phyloP scores from a whole-genome alignment of 345 rosid species.

The Anastatica hierochuntica region DNA sequence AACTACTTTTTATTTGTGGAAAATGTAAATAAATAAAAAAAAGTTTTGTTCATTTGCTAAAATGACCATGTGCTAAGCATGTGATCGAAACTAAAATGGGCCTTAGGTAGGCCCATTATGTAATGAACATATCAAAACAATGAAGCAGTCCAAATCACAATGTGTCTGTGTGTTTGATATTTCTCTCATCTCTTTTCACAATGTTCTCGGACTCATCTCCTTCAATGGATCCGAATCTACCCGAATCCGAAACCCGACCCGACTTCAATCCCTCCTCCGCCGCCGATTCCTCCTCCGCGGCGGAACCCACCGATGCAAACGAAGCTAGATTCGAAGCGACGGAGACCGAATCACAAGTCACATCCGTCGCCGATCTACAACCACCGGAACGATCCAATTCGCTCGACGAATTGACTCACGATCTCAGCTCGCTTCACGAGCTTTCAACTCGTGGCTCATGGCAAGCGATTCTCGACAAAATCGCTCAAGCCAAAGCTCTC shows the following conservation, averaged over 20 bases:
- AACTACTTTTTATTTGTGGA: no score
- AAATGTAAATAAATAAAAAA: no score
- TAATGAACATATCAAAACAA: no score
- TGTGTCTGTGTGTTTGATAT: no score
- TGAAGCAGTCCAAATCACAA: no score
- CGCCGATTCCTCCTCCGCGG: not conserved
- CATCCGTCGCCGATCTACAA: constrained; percentile 32
- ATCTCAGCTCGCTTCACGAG: constrained; percentile 73
- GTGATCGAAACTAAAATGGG: no score
- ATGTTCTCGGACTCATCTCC: constrained; percentile 21
- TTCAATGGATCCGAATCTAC: constrained; percentile 11
- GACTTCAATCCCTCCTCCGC: constrained; percentile 3
- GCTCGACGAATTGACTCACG: constrained; percentile 64
- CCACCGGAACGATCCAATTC: constrained; percentile 38
- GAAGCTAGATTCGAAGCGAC: no score
- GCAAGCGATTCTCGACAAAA: constrained; percentile 74
- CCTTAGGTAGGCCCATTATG: no score
- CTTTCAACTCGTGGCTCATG: constrained; percentile 82
- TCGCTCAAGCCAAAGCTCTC: constrained; percentile 48
- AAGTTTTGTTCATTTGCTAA: no score
- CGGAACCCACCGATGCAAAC: constrained; percentile 3
- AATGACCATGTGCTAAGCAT: no score
- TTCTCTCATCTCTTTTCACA: not conserved
- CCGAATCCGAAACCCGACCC: constrained; percentile 23
- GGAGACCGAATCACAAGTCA: not conserved